Percentiles rank a stretch among this genome's conserved stretches.
phyloP scores from a whole-genome alignment of 192 early-diverging fungal genomes.

The Podila minutissima region DNA sequence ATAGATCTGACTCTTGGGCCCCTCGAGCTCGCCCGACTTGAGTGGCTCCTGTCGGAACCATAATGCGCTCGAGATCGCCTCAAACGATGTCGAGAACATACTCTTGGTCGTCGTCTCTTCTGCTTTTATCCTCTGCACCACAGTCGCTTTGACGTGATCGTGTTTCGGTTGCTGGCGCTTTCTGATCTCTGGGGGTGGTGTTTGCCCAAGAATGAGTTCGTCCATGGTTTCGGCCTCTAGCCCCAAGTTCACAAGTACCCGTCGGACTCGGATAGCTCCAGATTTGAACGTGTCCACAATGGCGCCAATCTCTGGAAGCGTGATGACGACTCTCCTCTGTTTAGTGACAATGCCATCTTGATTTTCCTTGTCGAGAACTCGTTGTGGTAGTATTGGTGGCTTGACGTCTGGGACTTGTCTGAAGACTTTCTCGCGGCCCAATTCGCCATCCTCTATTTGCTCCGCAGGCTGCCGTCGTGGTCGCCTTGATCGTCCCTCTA shows the following conservation, averaged over 20 bases:
- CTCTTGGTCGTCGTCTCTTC: not conserved
- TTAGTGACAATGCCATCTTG: not conserved
- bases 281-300: slow-evolving; percentile 21
- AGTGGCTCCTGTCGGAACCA: not conserved
- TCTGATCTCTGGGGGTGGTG: not conserved
- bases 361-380: not conserved
- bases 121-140: too few relatives aligned
- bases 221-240: not conserved
- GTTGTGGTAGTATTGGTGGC: too few relatives aligned
- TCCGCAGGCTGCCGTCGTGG: not conserved
- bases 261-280: not conserved
- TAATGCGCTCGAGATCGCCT: not conserved
- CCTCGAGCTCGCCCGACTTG: not conserved
- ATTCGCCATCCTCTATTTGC: not conserved
- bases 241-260: slow-evolving; percentile 16
- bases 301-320: slow-evolving; percentile 14
- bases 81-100: not conserved
- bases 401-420: not conserved
- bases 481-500: not conserved
- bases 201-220: not conserved
- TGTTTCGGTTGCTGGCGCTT: not conserved
- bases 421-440: not conserved
- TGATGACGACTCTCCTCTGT: slow-evolving; percentile 2
- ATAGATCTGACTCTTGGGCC: not conserved
- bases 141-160: too few relatives aligned